These are phyloP conservation scores for Metarhizium rileyi DNA, from an alignment of 2,329 filamentous ascomycete species.

Conservation along the genomic window DNA sequence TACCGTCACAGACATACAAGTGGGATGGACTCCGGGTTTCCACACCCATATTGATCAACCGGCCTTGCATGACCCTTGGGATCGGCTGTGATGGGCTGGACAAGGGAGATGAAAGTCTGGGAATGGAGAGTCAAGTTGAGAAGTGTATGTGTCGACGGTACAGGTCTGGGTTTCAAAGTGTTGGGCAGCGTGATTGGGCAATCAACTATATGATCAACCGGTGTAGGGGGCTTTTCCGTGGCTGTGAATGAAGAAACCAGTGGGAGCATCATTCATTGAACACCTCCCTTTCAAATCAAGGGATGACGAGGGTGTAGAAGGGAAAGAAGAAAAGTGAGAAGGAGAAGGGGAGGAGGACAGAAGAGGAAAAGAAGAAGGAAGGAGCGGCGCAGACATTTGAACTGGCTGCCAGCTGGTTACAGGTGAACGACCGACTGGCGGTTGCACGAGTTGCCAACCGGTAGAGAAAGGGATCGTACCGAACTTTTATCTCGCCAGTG, in stretches of 20 bases:
- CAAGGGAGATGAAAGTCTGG: not conserved
- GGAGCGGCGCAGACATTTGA: too few species aligned
- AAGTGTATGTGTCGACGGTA: too few species aligned
- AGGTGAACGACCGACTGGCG: not conserved
- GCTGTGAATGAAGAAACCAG: too few species aligned
- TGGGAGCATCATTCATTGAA: too few species aligned
- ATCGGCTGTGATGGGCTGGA: not conserved
- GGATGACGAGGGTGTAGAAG: too few species aligned
- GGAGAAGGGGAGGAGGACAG: not conserved
- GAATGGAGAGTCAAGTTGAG: not conserved
- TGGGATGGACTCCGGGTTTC: constrained; percentile 16
- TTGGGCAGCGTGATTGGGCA: too few species aligned
- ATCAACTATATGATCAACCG: too few species aligned
- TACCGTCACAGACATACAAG: constrained; percentile 29
- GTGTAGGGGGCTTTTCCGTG: too few species aligned
- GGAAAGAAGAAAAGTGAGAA: not conserved
- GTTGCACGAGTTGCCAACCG: not conserved
- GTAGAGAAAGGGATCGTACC: not conserved
- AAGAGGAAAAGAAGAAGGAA: too few species aligned
- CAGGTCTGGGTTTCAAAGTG: too few species aligned
- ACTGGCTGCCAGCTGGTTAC: constrained; percentile 2
- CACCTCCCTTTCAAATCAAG: too few species aligned
- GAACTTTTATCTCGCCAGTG: not conserved
- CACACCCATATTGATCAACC: not conserved
- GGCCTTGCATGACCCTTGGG: not conserved